Evolutionary conservation across 345 rosid species (phyloP).

Genomic region (Populus ilicifolia): DNA sequence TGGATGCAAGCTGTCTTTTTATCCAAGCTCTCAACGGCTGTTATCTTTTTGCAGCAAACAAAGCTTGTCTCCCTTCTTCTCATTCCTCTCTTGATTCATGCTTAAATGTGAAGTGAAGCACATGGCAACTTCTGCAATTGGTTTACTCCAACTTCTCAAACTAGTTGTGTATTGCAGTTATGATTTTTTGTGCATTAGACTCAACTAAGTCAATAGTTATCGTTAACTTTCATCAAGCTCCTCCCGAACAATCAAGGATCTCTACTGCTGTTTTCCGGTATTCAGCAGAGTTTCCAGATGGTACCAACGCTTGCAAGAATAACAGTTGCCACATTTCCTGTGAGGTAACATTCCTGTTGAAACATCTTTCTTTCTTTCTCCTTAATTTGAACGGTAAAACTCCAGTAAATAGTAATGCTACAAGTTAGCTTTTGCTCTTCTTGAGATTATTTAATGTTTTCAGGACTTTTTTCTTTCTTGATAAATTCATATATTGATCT

Average conservation of each 20-base stretch:
- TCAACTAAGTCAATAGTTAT: conserved; percentile 27
- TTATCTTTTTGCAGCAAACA: background rate
- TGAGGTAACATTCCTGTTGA: conserved; percentile 31
- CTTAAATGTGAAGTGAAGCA: conserved; percentile 23
- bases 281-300: conserved; percentile 30
- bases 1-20: background rate
- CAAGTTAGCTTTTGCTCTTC: background rate
- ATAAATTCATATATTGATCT: no score
- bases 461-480: no score
- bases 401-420: background rate
- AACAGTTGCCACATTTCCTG: conserved; percentile 31
- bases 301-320: conserved; percentile 35
- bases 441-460: no score
- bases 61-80: background rate
- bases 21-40: conserved; percentile 11
- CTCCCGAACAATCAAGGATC: conserved; percentile 36
- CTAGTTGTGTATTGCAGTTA: conserved; percentile 16
- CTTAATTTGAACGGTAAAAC: background rate
- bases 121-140: conserved; percentile 24
- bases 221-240: conserved; percentile 34
- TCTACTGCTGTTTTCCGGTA: conserved; percentile 38
- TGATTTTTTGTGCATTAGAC: conserved; percentile 25
- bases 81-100: conserved; percentile 3
- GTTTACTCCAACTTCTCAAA: conserved; percentile 21
- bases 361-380: background rate